Base-by-base conservation (phyloP, 352 stramenopile species). In the Phytopythium delawarense region DNA sequence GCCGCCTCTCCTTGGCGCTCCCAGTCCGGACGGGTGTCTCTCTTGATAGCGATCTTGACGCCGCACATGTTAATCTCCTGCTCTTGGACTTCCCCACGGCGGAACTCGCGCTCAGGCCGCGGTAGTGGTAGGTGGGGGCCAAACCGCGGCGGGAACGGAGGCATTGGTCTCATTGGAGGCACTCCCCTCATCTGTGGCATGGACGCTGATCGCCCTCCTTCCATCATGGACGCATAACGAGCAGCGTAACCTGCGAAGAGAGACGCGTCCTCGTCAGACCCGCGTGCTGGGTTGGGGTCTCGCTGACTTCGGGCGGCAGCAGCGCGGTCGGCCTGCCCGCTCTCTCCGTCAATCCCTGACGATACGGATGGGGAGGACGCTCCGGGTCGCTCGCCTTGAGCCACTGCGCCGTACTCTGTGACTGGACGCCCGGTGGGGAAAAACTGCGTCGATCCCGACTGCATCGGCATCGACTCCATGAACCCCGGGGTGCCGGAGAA, bases 31-130 rank as follows among this genome's bases (percentile, higher is more conserved):
- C 45, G 40, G 34, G 62, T 52, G 12, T 61, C 44, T 21, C 34
- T 42, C 35, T 73, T 76, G 9, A 84, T 57, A 39, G 67, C 56
- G 39, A 84, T 57, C 37, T 80, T 80, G 23, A 79, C 69, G 44
- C 76, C 56, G 56, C 75, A 80, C 51, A 76, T 68, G 18, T 78
- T 53, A 16, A 84, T 25, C 35, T 77, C 69, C 11, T 66, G 69
- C 11, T 72, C 63, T 64, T 70, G 49, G 6, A 62, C 32, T 16
- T 67, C 62, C 4, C 4, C 6, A 7, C 58, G 59, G 23, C 69
- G 72, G 37, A 72, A 81, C 4, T 66, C 51, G 1, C 62, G 54
- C 57, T 75, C 69, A 16, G 55, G 37, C 53, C 57, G 39, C 35
- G 35, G 12, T 7, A 32, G 28, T 9, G 62, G 49, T 2, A 66